Conservation (phyloP, 148 eudicot species). For the Suaeda aralocaspica region DNA sequence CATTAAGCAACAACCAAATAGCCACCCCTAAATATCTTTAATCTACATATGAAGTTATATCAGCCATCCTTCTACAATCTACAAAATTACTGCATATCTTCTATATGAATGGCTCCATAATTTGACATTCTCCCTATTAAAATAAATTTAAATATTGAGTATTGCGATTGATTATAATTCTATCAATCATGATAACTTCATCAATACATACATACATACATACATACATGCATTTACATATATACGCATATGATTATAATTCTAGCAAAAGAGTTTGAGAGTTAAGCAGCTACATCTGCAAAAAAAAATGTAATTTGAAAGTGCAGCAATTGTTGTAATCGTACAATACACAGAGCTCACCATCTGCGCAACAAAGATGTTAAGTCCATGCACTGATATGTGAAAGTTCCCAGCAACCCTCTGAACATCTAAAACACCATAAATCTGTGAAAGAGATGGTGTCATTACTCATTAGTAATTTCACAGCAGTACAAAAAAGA, state of each 20-base stretch:
- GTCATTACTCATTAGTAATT: slow-evolving; percentile 4
- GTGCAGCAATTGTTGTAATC: neutral
- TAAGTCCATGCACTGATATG: slow-evolving; percentile 94
- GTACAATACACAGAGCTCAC: slow-evolving; percentile 39
- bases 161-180: no score
- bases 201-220: no score
- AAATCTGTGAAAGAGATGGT: slow-evolving; percentile 54
- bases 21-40: neutral
- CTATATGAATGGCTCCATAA: neutral
- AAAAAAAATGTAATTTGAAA: slow-evolving; percentile 1
- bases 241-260: no score
- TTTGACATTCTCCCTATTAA: neutral
- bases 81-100: neutral
- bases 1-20: neutral
- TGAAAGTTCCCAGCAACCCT: slow-evolving; percentile 99
- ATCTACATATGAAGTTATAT: neutral
- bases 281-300: slow-evolving; percentile 7
- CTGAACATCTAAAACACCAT: slow-evolving; percentile 92
- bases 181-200: no score
- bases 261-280: no score
- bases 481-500: slow-evolving; percentile 7
- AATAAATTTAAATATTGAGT: neutral
- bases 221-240: no score
- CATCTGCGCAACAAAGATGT: slow-evolving; percentile 95
- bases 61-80: slow-evolving; percentile 6